Conservation (phyloP, 345 rosid genomes). For the Pugionium cornutum region DNA sequence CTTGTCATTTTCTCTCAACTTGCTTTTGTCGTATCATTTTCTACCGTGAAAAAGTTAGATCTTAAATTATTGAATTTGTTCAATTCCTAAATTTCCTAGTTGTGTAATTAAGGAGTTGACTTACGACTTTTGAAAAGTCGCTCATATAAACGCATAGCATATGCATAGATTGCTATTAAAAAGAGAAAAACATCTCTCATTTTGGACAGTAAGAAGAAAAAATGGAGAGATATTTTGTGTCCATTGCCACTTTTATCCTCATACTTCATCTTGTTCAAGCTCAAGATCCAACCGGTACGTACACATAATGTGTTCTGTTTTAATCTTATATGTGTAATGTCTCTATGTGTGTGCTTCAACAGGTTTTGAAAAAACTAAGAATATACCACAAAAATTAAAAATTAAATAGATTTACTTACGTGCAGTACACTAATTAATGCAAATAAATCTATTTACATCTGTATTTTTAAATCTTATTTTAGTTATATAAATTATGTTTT, state of each 20-base stretch:
- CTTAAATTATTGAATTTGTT: too few species aligned
- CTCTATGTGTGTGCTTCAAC: background rate
- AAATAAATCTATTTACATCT: too few species aligned
- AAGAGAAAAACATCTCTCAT: background rate
- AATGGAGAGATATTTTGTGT: conserved; percentile 22
- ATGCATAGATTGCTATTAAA: background rate
- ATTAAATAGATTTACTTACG: too few species aligned
- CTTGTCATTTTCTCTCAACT: too few species aligned
- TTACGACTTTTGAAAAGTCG: background rate
- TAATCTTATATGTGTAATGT: background rate
- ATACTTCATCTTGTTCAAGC: conserved; percentile 26
- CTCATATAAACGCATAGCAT: background rate
- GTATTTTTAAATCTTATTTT: too few species aligned
- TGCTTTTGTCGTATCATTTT: too few species aligned
- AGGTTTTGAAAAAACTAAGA: background rate
- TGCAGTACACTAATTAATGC: too few species aligned
- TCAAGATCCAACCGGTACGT: conserved; percentile 31
- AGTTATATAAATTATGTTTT: too few species aligned
- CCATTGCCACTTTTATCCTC: background rate
- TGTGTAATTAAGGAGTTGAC: background rate
- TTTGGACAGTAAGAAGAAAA: background rate
- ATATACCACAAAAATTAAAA: too few species aligned
- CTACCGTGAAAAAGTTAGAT: too few species aligned
- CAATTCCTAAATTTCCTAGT: too few species aligned
- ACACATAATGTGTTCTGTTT: background rate